phyloP scores from a whole-genome alignment of 768 basidiomycete genomes.

The Gymnopilus junonius region DNA sequence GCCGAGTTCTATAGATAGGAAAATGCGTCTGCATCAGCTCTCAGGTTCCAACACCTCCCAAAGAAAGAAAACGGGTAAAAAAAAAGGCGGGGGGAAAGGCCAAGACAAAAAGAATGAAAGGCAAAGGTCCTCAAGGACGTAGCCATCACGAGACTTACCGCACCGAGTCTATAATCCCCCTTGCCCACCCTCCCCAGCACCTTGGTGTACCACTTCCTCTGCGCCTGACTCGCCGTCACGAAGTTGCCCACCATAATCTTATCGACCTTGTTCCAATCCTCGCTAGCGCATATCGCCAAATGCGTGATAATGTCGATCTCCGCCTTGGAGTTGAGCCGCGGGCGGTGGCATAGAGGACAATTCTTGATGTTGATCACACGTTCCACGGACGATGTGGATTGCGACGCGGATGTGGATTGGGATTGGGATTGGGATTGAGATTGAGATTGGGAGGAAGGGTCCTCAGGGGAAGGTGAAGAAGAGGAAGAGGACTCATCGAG shows the following conservation, averaged over 20 bases:
- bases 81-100: no score
- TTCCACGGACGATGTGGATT: no score
- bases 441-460: no score
- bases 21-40: neutral
- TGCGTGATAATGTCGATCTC: constrained; percentile 97
- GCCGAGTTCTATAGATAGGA: constrained; percentile 75
- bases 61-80: no score
- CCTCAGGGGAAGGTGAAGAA: no score
- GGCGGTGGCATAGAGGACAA: constrained; percentile 93
- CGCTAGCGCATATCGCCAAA: constrained; percentile 92
- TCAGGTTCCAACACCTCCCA: constrained; percentile 1
- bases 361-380: constrained; percentile 94
- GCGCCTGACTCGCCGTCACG: constrained; percentile 92
- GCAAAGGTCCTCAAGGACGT: no score
- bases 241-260: constrained; percentile 92
- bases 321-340: constrained; percentile 80
- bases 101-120: no score
- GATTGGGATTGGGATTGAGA: no score
- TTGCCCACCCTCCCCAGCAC: constrained; percentile 84
- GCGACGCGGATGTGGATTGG: no score
- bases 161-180: constrained; percentile 89
- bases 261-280: constrained; percentile 91
- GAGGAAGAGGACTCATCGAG: constrained; percentile 17
- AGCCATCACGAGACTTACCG: no score
- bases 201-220: constrained; percentile 96